phyloP scores from a whole-genome alignment of 2,329 filamentous ascomycete genomes.

The Fusarium sp. region DNA sequence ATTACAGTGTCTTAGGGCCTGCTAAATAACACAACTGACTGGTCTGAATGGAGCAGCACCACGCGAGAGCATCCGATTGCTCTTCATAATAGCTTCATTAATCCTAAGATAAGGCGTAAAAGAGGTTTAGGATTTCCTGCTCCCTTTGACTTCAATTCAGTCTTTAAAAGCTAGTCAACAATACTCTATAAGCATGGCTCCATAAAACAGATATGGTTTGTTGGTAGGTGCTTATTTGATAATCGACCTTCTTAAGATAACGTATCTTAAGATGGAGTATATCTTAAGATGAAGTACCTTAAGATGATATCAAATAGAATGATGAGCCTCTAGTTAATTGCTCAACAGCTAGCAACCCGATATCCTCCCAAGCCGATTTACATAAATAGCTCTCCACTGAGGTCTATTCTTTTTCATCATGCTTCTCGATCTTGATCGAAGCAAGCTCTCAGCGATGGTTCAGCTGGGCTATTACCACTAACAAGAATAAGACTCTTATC shows the following conservation, averaged over 20 bases:
- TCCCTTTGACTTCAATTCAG: rapidly evolving
- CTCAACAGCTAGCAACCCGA: neutral
- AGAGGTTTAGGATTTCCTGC: neutral
- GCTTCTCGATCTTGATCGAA: too few relatives aligned
- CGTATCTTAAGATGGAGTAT: neutral
- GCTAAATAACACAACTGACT: neutral
- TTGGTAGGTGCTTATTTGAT: neutral
- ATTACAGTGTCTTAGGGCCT: rapidly evolving
- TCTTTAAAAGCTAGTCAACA: rapidly evolving
- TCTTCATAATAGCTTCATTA: neutral
- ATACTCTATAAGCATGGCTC: neutral
- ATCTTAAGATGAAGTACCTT: neutral
- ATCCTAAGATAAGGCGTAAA: neutral
- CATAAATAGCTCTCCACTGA: too few relatives aligned
- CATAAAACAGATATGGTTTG: too few relatives aligned
- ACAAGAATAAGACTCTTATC: too few relatives aligned
- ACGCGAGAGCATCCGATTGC: neutral
- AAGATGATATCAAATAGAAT: neutral
- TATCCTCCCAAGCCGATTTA: too few relatives aligned
- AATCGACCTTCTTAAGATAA: neutral
- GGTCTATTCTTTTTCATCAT: too few relatives aligned
- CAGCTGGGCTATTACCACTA: too few relatives aligned
- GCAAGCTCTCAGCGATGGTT: too few relatives aligned
- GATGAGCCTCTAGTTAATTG: too few relatives aligned
- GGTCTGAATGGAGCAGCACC: rapidly evolving